Conservation (phyloP, 345 rosid species). For the Citrus australasica region DNA sequence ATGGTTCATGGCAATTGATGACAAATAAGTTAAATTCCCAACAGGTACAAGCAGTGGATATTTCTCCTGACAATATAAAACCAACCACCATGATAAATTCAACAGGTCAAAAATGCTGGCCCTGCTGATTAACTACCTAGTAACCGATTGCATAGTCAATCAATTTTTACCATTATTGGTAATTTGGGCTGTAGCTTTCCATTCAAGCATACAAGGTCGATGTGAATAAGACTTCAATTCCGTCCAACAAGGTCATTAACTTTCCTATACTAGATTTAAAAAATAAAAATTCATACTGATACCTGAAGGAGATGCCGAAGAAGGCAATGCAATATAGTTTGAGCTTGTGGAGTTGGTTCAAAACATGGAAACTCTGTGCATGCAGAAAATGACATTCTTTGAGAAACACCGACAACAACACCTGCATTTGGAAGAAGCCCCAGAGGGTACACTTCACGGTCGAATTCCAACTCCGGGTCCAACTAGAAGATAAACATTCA, state of each 20-base stretch:
- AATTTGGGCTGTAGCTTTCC: background rate
- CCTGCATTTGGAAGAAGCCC: conserved; percentile 98
- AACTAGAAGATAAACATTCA: conserved; percentile 44
- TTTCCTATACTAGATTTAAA: background rate
- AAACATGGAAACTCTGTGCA: conserved; percentile 97
- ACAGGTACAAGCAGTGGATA: background rate
- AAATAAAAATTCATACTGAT: conserved; percentile 8
- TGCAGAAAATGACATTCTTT: conserved; percentile 95
- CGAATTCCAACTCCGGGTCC: conserved; percentile 99
- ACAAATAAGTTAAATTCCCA: background rate
- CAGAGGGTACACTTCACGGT: conserved; percentile 92
- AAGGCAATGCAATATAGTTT: conserved; percentile 93
- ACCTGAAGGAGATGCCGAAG: conserved; percentile 99
- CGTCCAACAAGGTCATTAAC: background rate
- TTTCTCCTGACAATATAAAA: background rate
- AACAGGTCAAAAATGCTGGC: background rate
- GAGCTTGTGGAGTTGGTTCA: conserved; percentile 98
- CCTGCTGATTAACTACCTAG: background rate
- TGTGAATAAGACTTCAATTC: background rate
- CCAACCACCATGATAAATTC: background rate
- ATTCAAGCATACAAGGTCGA: background rate
- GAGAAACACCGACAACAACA: conserved; percentile 93
- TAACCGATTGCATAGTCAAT: background rate
- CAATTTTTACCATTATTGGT: background rate
- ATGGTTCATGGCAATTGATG: background rate